Evolutionary conservation across 2,329 filamentous ascomycete species (phyloP).

Genomic region (Thelonectria olida): DNA sequence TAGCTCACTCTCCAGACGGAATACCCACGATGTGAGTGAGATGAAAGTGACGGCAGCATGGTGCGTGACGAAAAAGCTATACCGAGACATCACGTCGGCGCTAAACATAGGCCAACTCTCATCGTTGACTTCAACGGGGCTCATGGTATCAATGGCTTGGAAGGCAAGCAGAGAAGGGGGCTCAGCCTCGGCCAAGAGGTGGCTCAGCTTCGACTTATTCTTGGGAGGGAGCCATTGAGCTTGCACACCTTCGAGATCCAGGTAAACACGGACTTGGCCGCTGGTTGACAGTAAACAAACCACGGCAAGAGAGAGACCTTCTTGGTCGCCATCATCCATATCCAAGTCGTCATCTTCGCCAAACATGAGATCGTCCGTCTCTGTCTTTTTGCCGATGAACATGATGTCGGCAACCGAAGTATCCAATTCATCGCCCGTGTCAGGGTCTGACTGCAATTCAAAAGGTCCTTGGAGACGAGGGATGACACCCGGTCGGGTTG

Average conservation of each 20-base stretch:
- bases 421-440: constrained; percentile 66
- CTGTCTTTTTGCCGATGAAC: constrained; percentile 69
- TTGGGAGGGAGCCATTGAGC: constrained; percentile 73
- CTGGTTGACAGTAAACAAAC: constrained; percentile 69
- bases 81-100: constrained; percentile 67
- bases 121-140: constrained; percentile 61
- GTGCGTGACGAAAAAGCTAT: constrained; percentile 71
- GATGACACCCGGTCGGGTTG: constrained; percentile 64
- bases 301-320: constrained; percentile 68
- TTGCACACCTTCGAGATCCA: constrained; percentile 70
- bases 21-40: constrained; percentile 70
- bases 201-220: constrained; percentile 57
- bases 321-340: constrained; percentile 63
- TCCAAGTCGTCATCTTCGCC: constrained; percentile 72
- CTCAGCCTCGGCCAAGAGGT: constrained; percentile 48
- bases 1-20: constrained; percentile 70
- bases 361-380: constrained; percentile 67
- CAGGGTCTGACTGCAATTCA: constrained; percentile 63
- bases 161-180: constrained; percentile 66
- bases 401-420: constrained; percentile 68
- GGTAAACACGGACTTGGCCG: constrained; percentile 68
- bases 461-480: constrained; percentile 72
- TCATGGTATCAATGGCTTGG: constrained; percentile 69
- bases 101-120: constrained; percentile 72
- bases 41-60: constrained; percentile 68